Base-by-base conservation (phyloP, 2,329 filamentous ascomycete genomes). In the Penicillium sp. region DNA sequence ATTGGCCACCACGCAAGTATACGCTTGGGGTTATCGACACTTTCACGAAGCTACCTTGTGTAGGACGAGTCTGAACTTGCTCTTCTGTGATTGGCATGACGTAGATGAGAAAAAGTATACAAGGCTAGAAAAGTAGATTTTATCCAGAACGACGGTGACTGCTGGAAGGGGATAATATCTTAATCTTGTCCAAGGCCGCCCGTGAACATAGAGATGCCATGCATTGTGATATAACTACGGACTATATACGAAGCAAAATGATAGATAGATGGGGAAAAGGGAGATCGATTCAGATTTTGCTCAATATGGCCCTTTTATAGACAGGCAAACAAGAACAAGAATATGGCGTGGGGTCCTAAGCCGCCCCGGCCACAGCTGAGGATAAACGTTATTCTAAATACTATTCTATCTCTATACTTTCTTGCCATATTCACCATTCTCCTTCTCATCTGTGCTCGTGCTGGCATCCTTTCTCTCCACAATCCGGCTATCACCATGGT, bases 401-500 rank as follows among this genome's bases (percentile, higher is more conserved):
- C 20, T 48, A 44, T 40, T 40, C 16, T 39, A 31, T 14, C 35
- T 47, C 24, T n/a, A 28, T n/a, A 25, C 9, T 27, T 28, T 41
- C 39, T 24, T 16, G 6, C 16, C 22, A 22, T 40, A 2, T 13
- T 25, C 22, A 2, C 24, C 39, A n/a, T 24, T 11, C 5, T 46
- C 22, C 22, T 52, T 44, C n/a, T 27, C 11, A 14, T 36, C 44
- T 2, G 16, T 38, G 18, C 35, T 38, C 35, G 18, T 38, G 36
- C 50, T 36, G 13, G 20, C 18, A 4, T 42, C 22, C n/a, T 48
- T 14, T 1, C 22, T 20, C 40, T 20, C 35, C 33, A 24, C 14
- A 31, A 6, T 8, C 39, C 16, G 39, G 11, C 9, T 16, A 7
- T 50, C 35, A 16, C 54, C 44, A 25, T 25, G 44, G 16, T 61